A percentile compares a stretch with the other conserved stretches of the same genome.
These are phyloP conservation scores for Chenopodium berlandieri DNA, from an alignment of 148 eudicot genomes.

Conservation along the genomic window DNA sequence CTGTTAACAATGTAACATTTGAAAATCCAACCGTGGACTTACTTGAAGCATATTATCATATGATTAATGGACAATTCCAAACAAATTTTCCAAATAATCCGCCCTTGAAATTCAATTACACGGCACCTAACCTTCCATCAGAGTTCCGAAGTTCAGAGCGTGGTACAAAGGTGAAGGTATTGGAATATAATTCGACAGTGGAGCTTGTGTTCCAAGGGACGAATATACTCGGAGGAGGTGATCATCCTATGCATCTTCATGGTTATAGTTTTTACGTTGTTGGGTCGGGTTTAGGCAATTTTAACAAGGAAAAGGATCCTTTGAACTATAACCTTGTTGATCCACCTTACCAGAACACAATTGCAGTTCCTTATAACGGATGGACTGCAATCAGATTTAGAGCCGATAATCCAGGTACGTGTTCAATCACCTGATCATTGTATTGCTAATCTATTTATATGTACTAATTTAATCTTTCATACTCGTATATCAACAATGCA, in stretches of 20 bases:
- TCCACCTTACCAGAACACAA: constrained; percentile 28
- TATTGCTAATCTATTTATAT: too few species aligned
- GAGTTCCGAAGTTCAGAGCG: background rate
- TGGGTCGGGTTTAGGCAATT: constrained; percentile 26
- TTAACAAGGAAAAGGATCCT: constrained; percentile 17
- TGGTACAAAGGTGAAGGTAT: constrained; percentile 16
- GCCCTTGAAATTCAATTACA: constrained; percentile 16
- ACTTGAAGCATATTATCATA: constrained; percentile 27
- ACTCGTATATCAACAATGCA: background rate
- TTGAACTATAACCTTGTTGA: constrained; percentile 22
- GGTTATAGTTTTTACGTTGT: constrained; percentile 29
- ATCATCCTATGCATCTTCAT: constrained; percentile 36
- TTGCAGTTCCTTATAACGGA: constrained; percentile 20
- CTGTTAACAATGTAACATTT: constrained; percentile 28
- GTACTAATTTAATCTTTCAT: background rate
- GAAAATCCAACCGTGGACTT: constrained; percentile 16
- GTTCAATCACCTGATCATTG: too few species aligned
- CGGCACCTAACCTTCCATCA: background rate
- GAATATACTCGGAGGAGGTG: background rate
- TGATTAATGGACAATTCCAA: constrained; percentile 1
- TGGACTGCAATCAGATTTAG: constrained; percentile 27
- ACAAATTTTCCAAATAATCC: constrained; percentile 19
- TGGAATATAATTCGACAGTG: constrained; percentile 15
- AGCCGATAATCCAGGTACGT: constrained; percentile 30
- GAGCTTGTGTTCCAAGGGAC: constrained; percentile 31